Conservation (phyloP, 805 yeast species). For the Hanseniaspora nectarophila region DNA sequence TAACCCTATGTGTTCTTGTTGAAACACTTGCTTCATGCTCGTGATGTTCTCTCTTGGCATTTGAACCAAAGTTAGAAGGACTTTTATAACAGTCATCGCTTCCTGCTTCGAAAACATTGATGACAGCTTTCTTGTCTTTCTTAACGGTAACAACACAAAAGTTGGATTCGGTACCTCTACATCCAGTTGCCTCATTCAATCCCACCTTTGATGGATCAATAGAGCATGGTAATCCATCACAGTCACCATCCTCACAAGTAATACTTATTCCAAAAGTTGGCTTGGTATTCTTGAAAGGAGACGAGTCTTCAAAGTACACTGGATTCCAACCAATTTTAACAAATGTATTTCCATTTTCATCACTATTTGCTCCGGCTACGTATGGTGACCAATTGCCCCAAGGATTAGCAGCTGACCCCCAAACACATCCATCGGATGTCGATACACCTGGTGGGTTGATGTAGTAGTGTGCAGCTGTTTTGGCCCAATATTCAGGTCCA, state of each 20-base stretch:
- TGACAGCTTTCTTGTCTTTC: conserved; percentile 49
- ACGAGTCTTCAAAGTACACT: conserved; percentile 49
- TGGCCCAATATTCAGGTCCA: conserved; percentile 70
- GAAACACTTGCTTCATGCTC: neutral
- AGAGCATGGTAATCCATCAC: conserved; percentile 70
- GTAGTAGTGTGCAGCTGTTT: conserved; percentile 78
- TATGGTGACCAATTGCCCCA: conserved; percentile 89
- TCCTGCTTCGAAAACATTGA: conserved; percentile 50
- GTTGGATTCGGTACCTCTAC: conserved; percentile 56
- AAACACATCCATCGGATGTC: conserved; percentile 62
- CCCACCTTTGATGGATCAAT: conserved; percentile 60
- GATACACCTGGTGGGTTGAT: conserved; percentile 75
- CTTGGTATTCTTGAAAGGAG: conserved; percentile 41
- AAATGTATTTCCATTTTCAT: conserved; percentile 52
- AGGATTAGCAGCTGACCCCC: conserved; percentile 64
- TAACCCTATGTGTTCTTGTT: neutral
- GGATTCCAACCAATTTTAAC: conserved; percentile 91
- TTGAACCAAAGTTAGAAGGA: neutral
- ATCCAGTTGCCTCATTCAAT: conserved; percentile 42
- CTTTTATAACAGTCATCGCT: neutral
- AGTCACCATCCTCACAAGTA: conserved; percentile 59
- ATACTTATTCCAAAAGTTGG: conserved; percentile 65
- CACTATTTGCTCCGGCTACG: conserved; percentile 85
- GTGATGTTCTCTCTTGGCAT: conserved; percentile 11
- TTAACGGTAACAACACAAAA: conserved; percentile 76